Percentiles rank a stretch among this genome's conserved stretches.
Evolutionary conservation across 148 eudicot genomes (phyloP).

Genomic region (Vaccinium darrowii): DNA sequence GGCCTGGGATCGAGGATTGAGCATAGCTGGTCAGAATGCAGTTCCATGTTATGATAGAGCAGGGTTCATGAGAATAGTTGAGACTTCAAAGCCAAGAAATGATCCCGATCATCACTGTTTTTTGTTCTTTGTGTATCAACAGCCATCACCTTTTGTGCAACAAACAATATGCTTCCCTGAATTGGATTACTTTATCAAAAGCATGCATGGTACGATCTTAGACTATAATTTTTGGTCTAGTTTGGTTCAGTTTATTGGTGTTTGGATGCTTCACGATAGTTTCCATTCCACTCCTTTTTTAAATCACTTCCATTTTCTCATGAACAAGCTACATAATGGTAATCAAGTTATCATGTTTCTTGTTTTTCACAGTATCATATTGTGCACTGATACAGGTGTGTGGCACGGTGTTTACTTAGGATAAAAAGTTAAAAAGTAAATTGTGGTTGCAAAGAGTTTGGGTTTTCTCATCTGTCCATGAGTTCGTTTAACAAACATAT

Average conservation of each 20-base stretch:
- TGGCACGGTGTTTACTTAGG: not conserved
- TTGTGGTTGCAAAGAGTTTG: not conserved
- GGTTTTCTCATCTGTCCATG: not conserved
- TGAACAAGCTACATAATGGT: slow-evolving; percentile 4
- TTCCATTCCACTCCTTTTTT: not conserved
- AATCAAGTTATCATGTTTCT: not conserved
- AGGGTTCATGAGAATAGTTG: slow-evolving; percentile 45
- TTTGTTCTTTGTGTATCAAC: slow-evolving; percentile 53
- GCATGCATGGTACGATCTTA: slow-evolving; percentile 62
- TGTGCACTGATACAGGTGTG: not conserved
- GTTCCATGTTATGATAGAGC: slow-evolving; percentile 60
- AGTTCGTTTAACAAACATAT: not conserved
- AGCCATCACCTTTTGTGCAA: slow-evolving; percentile 41
- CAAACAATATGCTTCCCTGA: slow-evolving; percentile 55
- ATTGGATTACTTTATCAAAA: slow-evolving; percentile 49
- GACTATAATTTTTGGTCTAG: not conserved
- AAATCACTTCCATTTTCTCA: not conserved
- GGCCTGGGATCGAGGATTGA: slow-evolving; percentile 66
- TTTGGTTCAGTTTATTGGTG: not conserved
- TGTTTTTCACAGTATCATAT: not conserved
- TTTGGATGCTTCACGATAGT: not conserved
- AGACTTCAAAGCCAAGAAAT: slow-evolving; percentile 61
- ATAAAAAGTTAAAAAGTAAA: not conserved
- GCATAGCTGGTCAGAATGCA: slow-evolving; percentile 61
- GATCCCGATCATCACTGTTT: slow-evolving; percentile 62